Conservation (phyloP, 306 rosid genomes). For the Gastrolobium bilobum region DNA sequence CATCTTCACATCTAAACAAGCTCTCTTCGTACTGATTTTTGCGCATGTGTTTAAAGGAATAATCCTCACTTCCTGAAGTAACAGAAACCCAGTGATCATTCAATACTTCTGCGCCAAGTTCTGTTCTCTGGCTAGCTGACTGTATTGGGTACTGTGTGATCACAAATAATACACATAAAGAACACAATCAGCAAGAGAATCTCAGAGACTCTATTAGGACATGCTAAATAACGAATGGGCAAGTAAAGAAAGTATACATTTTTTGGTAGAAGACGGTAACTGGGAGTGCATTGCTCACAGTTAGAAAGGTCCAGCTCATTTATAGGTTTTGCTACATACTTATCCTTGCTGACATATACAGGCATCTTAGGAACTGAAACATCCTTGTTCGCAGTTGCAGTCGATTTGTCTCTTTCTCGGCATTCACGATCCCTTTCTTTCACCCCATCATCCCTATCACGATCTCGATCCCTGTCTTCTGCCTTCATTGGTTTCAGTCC, state of each 20-base stretch:
- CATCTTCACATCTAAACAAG: slow-evolving; percentile 98
- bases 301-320: slow-evolving; percentile 96
- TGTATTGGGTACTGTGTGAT: slow-evolving; percentile 84
- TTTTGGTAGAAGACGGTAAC: slow-evolving; percentile 96
- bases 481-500: slow-evolving; percentile 69
- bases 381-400: slow-evolving; percentile 70
- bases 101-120: slow-evolving; percentile 80
- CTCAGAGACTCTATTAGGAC: slow-evolving; percentile 39
- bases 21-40: slow-evolving; percentile 99
- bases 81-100: slow-evolving; percentile 99
- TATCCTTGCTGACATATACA: slow-evolving; percentile 80
- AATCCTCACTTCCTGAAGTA: slow-evolving; percentile 98
- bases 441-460: slow-evolving; percentile 73
- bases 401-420: slow-evolving; percentile 77
- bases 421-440: slow-evolving; percentile 85
- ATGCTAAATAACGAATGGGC: slow-evolving; percentile 25
- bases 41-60: slow-evolving; percentile 99
- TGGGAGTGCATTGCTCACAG: slow-evolving; percentile 94
- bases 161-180: slow-evolving; percentile 35
- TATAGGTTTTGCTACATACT: slow-evolving; percentile 87
- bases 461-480: slow-evolving; percentile 84
- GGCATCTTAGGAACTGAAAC: slow-evolving; percentile 72
- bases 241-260: slow-evolving; percentile 60
- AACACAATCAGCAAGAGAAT: slow-evolving; percentile 41
- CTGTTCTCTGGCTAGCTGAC: slow-evolving; percentile 84